Conservation (phyloP, 1,284 basidiomycete genomes). For the Stygiomarasmius scandens region DNA sequence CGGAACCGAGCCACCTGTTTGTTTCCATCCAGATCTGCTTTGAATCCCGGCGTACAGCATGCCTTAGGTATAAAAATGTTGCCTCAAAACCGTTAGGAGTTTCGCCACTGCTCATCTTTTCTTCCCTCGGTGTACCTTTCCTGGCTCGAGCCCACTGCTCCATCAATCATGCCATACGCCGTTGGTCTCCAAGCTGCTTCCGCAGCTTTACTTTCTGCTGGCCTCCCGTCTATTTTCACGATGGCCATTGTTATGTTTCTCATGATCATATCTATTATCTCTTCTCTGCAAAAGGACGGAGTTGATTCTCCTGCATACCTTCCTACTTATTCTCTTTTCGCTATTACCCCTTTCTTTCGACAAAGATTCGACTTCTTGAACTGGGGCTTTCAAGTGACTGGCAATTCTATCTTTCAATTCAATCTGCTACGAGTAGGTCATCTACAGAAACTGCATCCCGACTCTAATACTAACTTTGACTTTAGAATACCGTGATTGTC, state of each 20-base stretch:
- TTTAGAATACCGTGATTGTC: constrained; percentile 66
- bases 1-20: neutral
- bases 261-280: constrained; percentile 49
- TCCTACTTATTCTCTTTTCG: constrained; percentile 56
- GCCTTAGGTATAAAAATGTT: neutral
- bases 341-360: constrained; percentile 67
- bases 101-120: constrained; percentile 5
- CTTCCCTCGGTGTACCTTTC: neutral
- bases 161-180: constrained; percentile 48
- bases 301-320: constrained; percentile 52
- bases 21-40: neutral
- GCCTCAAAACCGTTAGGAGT: neutral
- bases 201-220: constrained; percentile 58
- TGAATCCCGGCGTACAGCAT: neutral
- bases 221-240: constrained; percentile 54
- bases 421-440: constrained; percentile 58
- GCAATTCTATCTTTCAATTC: constrained; percentile 67
- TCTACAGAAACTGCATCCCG: constrained; percentile 16
- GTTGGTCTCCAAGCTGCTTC: constrained; percentile 63
- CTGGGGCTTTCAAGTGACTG: constrained; percentile 67
- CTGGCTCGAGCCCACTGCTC: constrained; percentile 8
- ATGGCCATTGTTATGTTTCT: constrained; percentile 56
- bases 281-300: constrained; percentile 46
- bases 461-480: constrained; percentile 20
- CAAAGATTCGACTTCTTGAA: constrained; percentile 70